A percentile compares a stretch with the other conserved stretches of the same genome.
These are phyloP conservation scores for Ceriops tagal DNA, from an alignment of 345 rosid species.

Conservation along the genomic window DNA sequence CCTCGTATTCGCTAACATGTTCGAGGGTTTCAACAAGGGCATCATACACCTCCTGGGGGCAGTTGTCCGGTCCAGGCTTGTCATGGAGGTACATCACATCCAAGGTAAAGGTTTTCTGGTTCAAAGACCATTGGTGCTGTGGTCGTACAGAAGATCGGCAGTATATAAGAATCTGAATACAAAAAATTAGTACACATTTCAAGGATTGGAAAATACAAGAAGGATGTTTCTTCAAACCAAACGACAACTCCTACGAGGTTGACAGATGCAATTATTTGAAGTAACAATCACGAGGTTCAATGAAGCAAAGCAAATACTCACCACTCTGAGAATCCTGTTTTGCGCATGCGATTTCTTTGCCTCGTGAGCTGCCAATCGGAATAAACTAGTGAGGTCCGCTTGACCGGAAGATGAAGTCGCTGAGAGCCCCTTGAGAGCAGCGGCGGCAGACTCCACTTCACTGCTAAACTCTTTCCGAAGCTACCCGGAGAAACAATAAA, in stretches of 20 bases:
- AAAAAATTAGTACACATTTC: too few species aligned
- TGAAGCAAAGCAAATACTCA: constrained; percentile 26
- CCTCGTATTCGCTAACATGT: constrained; percentile 74
- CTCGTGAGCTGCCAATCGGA: constrained; percentile 77
- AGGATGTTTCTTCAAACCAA: too few species aligned
- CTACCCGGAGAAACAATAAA: constrained; percentile 27
- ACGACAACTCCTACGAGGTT: too few species aligned
- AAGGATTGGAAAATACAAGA: too few species aligned
- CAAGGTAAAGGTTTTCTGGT: constrained; percentile 75
- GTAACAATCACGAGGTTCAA: background rate
- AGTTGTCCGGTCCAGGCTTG: constrained; percentile 84
- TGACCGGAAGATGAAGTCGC: constrained; percentile 56
- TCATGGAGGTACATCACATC: constrained; percentile 93
- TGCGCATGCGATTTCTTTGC: constrained; percentile 69
- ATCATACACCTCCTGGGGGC: constrained; percentile 86
- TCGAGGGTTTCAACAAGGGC: constrained; percentile 75
- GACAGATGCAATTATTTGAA: background rate
- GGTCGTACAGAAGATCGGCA: constrained; percentile 80
- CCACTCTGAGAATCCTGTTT: constrained; percentile 80
- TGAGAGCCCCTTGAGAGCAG: constrained; percentile 58
- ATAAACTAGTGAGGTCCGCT: constrained; percentile 84
- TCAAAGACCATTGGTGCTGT: constrained; percentile 63
- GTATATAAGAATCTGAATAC: constrained; percentile 57
- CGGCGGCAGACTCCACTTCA: constrained; percentile 59
- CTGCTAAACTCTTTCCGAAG: constrained; percentile 75